phyloP scores from a whole-genome alignment of 2,329 filamentous ascomycete genomes.

The Fusarium subglutinans region DNA sequence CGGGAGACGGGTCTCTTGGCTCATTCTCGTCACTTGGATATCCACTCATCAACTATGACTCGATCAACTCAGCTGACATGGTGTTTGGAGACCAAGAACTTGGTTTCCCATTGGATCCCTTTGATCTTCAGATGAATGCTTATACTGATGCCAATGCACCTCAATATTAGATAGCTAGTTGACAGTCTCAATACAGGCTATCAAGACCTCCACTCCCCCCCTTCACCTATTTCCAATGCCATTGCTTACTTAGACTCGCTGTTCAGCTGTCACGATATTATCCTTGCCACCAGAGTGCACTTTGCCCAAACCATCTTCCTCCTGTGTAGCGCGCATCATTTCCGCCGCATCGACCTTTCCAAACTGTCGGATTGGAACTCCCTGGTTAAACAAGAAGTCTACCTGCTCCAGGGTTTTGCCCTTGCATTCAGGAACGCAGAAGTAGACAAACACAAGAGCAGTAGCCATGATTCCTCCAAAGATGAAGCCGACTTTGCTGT shows the following conservation, averaged over 20 bases:
- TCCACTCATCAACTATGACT: conserved; percentile 9
- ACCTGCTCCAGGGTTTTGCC: conserved; percentile 33
- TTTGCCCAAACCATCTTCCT: not conserved
- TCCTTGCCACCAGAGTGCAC: not conserved
- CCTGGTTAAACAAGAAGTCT: conserved; percentile 33
- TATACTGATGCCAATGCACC: conserved; percentile 18
- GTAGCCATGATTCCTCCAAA: conserved; percentile 19
- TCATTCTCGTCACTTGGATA: not conserved
- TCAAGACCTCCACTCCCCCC: no score
- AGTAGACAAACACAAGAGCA: conserved; percentile 16
- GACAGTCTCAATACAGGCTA: not conserved
- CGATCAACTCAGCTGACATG: not conserved
- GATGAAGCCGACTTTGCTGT: conserved; percentile 35
- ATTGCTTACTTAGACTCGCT: not conserved
- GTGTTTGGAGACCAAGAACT: conserved; percentile 14
- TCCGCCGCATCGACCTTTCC: conserved; percentile 15
- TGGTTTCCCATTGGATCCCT: conserved; percentile 20
- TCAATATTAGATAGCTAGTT: not conserved
- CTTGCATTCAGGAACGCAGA: conserved; percentile 34
- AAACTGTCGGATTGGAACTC: conserved; percentile 25
- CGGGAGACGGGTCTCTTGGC: rapidly evolving
- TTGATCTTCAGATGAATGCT: conserved; percentile 29
- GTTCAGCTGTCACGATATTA: not conserved
- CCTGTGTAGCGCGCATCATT: conserved; percentile 6
- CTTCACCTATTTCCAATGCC: no score